Percentiles rank a stretch among this genome's conserved stretches.
Evolutionary conservation across 2,329 filamentous ascomycete genomes (phyloP).

Genomic region (Fusarium euwallaceae): DNA sequence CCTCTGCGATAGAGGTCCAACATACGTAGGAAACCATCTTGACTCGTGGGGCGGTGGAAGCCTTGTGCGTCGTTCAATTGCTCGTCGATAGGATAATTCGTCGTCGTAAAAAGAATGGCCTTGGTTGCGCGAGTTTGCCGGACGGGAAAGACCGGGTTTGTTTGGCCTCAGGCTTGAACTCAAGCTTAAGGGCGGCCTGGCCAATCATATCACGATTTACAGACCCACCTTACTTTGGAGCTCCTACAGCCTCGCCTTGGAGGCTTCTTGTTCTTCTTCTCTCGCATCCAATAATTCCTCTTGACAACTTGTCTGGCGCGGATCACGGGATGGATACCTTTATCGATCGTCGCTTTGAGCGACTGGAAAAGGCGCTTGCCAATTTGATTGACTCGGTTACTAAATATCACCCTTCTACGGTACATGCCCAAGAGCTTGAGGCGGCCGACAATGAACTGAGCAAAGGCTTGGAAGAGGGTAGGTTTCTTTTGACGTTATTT

Average conservation of each 20-base stretch:
- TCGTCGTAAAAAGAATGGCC: constrained; percentile 45
- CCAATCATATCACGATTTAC: fast-evolving
- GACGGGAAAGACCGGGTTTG: constrained; percentile 51
- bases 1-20: constrained; percentile 1
- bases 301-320: not conserved
- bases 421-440: constrained; percentile 76
- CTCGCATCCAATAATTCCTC: not conserved
- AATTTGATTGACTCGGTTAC: constrained; percentile 83
- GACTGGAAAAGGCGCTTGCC: constrained; percentile 75
- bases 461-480: constrained; percentile 75
- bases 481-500: not conserved
- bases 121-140: constrained; percentile 52
- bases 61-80: constrained; percentile 54
- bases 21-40: constrained; percentile 59
- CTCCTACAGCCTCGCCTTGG: constrained; percentile 34
- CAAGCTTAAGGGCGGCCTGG: constrained; percentile 2
- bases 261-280: not conserved
- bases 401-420: constrained; percentile 81
- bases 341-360: constrained; percentile 73
- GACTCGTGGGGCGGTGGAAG: constrained; percentile 49
- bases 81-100: constrained; percentile 44
- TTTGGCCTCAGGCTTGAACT: constrained; percentile 51
- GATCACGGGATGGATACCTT: constrained; percentile 68
- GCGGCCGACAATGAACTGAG: constrained; percentile 77
- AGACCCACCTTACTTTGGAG: constrained; percentile 40